These are phyloP conservation scores for Oryza rufipogon DNA, from an alignment of 176 grass and related monocot species.

Conservation along the genomic window DNA sequence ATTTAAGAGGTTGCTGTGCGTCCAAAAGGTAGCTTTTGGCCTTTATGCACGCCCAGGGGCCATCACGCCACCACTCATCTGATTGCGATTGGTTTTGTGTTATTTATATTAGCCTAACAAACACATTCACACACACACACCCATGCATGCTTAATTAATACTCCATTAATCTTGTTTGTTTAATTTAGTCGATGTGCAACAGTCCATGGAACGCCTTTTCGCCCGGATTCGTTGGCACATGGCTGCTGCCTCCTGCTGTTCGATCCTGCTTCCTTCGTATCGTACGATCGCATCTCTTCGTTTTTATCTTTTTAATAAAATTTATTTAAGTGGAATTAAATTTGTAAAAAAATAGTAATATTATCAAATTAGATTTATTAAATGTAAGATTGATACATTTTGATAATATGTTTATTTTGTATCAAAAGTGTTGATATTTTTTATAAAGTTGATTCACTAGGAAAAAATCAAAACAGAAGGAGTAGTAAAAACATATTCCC, in stretches of 20 bases:
- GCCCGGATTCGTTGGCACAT: background rate
- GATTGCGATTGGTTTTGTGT: background rate
- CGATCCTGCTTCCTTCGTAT: background rate
- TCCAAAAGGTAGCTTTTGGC: slow-evolving; percentile 22
- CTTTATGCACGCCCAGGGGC: background rate
- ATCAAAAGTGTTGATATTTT: too few relatives aligned
- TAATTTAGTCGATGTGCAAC: background rate
- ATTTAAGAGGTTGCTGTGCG: background rate
- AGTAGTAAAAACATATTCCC: too few relatives aligned
- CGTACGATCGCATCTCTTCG: too few relatives aligned
- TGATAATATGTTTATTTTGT: too few relatives aligned
- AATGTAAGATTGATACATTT: too few relatives aligned
- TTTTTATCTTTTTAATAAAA: too few relatives aligned
- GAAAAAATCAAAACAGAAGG: too few relatives aligned
- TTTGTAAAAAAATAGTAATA: too few relatives aligned
- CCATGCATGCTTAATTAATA: slow-evolving; percentile 12
- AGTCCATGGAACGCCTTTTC: slow-evolving; percentile 14
- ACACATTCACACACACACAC: background rate
- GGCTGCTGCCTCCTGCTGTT: background rate
- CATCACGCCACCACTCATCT: background rate
- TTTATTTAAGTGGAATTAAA: too few relatives aligned
- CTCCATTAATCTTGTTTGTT: background rate
- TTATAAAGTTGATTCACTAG: too few relatives aligned
- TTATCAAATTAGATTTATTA: too few relatives aligned
- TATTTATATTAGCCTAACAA: background rate